Evolutionary conservation across 1,139 yeast species (phyloP), one percentile per base, ranked within the genome.

Genomic region (Blastobotrys apis): DNA sequence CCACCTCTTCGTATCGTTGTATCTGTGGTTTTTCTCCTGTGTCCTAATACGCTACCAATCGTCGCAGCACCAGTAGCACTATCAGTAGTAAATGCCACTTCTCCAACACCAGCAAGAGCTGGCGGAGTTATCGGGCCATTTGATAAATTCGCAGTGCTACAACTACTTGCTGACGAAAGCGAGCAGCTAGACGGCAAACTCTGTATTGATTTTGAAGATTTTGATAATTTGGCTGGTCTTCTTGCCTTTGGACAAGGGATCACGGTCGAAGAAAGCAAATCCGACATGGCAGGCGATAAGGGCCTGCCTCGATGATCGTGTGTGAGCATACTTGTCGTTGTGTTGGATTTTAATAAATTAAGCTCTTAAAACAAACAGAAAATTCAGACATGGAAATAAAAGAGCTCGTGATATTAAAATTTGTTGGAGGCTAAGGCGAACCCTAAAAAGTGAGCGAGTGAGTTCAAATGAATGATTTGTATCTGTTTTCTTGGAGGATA

Each of bases 281-380:
- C 48, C 13, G 58, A 47, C 43, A 56, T 42, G 5, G 59, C 58
- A 26, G 59, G 59, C 29, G 53, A 42, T 35, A 55, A 44, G 29
- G 45, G 49, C 38, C 58, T 47, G 27, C 56, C 56, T n/a, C 48
- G 48, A 38, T 49, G 57, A 40, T 53, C 57, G 30, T 50, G 52
- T 12, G 53, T 45, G 36, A 41, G 37, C 45, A 41, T 45, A 23
- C 10, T 23, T 6, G 26, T n/a, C n/a, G n/a, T n/a, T n/a, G n/a
- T n/a, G n/a, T n/a, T n/a, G n/a, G n/a, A n/a, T n/a, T n/a, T n/a
- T n/a, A n/a, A n/a, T n/a, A n/a, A n/a, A n/a, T n/a, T n/a, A n/a
- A n/a, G n/a, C n/a, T n/a, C n/a, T n/a, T n/a, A n/a, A n/a, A n/a
- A n/a, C n/a, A n/a, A n/a, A n/a, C n/a, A n/a, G n/a, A n/a, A n/a